Percentiles rank a stretch among this genome's conserved stretches.
These are phyloP conservation scores for Prunus kanzakura DNA, from an alignment of 306 rosid genomes.

Conservation along the genomic window DNA sequence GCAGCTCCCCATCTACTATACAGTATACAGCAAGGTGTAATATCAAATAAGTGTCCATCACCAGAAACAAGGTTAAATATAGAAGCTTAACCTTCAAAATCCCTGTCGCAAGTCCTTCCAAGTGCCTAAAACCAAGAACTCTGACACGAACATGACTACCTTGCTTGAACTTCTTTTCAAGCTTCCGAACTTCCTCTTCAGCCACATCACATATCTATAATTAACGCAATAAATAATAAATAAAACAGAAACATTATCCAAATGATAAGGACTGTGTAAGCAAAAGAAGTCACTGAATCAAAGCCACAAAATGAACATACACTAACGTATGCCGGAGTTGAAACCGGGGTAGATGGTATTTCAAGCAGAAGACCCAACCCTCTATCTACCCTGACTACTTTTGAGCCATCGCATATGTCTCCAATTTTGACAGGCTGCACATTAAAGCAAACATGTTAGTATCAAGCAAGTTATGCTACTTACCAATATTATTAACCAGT, in stretches of 20 bases:
- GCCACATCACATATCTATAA: slow-evolving; percentile 73
- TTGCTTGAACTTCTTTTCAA: slow-evolving; percentile 85
- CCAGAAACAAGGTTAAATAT: neutral
- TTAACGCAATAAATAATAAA: slow-evolving; percentile 12
- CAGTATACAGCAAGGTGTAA: neutral
- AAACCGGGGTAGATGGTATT: slow-evolving; percentile 60
- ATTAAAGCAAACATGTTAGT: slow-evolving; percentile 19
- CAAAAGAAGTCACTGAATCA: slow-evolving; percentile 11
- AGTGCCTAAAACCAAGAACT: slow-evolving; percentile 77
- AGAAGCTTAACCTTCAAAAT: slow-evolving; percentile 63
- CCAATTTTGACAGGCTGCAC: slow-evolving; percentile 77
- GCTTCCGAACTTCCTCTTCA: slow-evolving; percentile 64
- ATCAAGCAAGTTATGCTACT: slow-evolving; percentile 9
- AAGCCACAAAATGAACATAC: slow-evolving; percentile 45
- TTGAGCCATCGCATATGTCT: slow-evolving; percentile 71
- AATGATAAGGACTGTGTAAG: slow-evolving; percentile 5
- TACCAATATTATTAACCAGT: neutral
- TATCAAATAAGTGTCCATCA: neutral
- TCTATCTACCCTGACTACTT: slow-evolving; percentile 83
- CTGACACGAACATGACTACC: slow-evolving; percentile 79
- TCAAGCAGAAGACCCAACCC: slow-evolving; percentile 80
- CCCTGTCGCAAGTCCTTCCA: slow-evolving; percentile 95
- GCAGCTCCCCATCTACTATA: neutral
- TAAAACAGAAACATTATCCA: slow-evolving; percentile 4
- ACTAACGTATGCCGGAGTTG: slow-evolving; percentile 79